Conservation (phyloP, 1,284 basidiomycete genomes). For the Neonothopanus nambi region DNA sequence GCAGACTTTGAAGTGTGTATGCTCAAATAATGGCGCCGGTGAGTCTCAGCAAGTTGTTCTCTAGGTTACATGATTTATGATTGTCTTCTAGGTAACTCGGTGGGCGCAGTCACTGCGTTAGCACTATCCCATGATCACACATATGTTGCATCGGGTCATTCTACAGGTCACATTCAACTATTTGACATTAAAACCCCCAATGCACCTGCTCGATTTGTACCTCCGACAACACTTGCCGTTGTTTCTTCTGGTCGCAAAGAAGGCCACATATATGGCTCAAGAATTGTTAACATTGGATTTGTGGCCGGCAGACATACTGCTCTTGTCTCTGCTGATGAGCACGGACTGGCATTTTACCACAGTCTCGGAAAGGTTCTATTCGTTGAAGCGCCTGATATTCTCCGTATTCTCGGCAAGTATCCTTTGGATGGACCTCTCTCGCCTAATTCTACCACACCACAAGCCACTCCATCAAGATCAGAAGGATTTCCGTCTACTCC, state of each 20-base stretch:
- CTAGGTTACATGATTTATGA: conserved; percentile 12
- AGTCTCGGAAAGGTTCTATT: conserved; percentile 94
- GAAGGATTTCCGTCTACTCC: conserved; percentile 15
- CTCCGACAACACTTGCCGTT: conserved; percentile 66
- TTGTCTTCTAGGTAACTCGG: conserved; percentile 46
- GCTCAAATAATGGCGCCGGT: conserved; percentile 72
- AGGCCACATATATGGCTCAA: conserved; percentile 86
- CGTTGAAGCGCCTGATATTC: conserved; percentile 92
- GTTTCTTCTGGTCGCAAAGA: conserved; percentile 86
- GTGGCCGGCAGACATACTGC: conserved; percentile 95
- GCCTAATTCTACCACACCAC: background rate
- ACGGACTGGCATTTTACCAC: conserved; percentile 94
- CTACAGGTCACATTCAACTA: conserved; percentile 83
- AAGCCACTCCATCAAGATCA: conserved; percentile 14
- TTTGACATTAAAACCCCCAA: conserved; percentile 81
- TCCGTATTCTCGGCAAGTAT: conserved; percentile 93
- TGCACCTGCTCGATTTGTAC: conserved; percentile 66
- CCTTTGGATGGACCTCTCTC: conserved; percentile 49
- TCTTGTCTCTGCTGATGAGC: conserved; percentile 88
- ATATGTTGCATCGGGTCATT: conserved; percentile 88
- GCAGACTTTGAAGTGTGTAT: conserved; percentile 80
- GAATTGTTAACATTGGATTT: conserved; percentile 88
- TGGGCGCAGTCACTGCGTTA: conserved; percentile 87
- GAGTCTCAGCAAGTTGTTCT: conserved; percentile 26
- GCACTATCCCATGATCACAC: conserved; percentile 94